phyloP scores from a whole-genome alignment of 2,329 filamentous ascomycete genomes.

The Westerdykella aurantiaca region DNA sequence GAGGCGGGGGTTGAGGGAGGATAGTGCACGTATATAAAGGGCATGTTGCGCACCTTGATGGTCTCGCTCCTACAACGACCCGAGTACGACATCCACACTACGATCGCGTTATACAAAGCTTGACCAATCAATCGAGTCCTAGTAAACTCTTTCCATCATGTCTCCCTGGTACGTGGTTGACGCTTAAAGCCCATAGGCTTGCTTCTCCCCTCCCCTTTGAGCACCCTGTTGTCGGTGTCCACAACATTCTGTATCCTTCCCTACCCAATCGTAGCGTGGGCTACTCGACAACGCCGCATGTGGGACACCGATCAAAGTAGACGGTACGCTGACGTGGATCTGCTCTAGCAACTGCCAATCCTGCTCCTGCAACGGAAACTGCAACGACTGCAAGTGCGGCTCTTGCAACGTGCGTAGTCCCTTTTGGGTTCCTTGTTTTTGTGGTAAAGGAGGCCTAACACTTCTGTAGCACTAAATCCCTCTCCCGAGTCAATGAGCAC shows the following conservation, averaged over 20 bases:
- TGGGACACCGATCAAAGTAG: no score
- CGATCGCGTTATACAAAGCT: not conserved
- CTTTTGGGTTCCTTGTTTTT: no score
- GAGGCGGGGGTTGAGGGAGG: no score
- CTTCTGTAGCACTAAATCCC: not conserved
- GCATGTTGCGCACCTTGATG: constrained; percentile 1
- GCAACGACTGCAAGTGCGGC: constrained; percentile 27
- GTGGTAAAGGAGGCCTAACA: no score
- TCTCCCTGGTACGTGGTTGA: constrained; percentile 9
- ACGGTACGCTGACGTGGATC: not conserved
- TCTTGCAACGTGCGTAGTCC: constrained; percentile 17
- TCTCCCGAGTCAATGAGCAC: not conserved
- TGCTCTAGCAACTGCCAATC: constrained; percentile 15
- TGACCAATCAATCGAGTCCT: not conserved
- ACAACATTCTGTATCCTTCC: no score
- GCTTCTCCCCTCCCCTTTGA: no score
- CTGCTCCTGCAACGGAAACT: constrained; percentile 29
- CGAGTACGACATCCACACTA: not conserved
- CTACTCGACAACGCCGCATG: no score
- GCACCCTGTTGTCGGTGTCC: no score
- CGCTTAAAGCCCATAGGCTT: no score
- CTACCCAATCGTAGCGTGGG: no score
- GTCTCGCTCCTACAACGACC: not conserved
- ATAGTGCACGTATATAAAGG: constrained; percentile 4
- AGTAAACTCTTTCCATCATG: constrained; percentile 6